Percentiles rank a stretch among this genome's conserved stretches.
These are phyloP conservation scores for Chlorella variabilis DNA, from an alignment of 163 green algal species.

Conservation along the genomic window DNA sequence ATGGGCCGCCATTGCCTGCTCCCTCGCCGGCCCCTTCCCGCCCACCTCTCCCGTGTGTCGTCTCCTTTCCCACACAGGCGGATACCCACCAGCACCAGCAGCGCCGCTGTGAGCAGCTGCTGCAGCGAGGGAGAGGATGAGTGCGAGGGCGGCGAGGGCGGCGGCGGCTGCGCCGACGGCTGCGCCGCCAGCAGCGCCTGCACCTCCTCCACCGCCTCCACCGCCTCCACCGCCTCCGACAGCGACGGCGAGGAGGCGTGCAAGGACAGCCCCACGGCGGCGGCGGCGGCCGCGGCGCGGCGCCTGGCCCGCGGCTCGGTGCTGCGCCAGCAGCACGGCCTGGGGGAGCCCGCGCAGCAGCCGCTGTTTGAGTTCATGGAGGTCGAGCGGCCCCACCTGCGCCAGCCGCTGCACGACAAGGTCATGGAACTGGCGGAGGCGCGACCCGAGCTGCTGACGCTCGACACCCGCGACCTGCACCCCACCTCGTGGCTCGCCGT, in stretches of 20 bases:
- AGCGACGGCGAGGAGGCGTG: conserved; percentile 17
- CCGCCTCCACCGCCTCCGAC: conserved; percentile 25
- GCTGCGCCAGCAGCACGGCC: conserved; percentile 24
- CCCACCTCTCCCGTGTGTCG: no score
- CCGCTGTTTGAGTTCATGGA: conserved; percentile 41
- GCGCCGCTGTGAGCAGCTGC: conserved; percentile 10
- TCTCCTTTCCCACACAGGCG: conserved; percentile 1
- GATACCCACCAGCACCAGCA: conserved; percentile 29
- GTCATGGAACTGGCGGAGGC: conserved; percentile 23
- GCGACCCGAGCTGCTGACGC: conserved; percentile 16
- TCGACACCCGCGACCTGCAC: conserved; percentile 31
- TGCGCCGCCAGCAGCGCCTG: conserved; percentile 7
- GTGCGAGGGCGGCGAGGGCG: background rate
- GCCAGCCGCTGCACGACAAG: conserved; percentile 18
- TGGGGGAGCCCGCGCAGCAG: conserved; percentile 14
- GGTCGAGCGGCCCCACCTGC: conserved; percentile 34
- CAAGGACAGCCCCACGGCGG: conserved; percentile 11
- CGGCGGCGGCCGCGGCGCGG: background rate
- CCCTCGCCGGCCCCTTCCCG: no score
- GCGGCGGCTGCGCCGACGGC: background rate
- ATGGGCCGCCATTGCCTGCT: no score
- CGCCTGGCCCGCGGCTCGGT: conserved; percentile 5
- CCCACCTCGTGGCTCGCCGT: conserved; percentile 42
- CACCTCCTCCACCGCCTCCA: conserved; percentile 17
- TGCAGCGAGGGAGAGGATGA: conserved; percentile 33